Evolutionary conservation across 1,284 basidiomycete species (phyloP), one percentile per base, ranked within the genome.

Genomic region (Microbotryomycetes sp.): DNA sequence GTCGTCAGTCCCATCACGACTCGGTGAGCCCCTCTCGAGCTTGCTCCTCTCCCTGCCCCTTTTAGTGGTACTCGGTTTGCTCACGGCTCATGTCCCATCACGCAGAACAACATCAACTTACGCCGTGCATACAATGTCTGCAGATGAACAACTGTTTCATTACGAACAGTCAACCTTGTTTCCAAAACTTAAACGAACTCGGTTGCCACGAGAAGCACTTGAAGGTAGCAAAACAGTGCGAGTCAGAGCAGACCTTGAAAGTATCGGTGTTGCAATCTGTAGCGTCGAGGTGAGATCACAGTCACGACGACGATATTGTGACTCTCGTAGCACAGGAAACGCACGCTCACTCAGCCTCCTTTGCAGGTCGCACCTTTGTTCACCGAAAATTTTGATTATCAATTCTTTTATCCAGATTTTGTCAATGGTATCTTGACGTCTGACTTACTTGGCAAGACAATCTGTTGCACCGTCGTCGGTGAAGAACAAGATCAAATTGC

Each of bases 301-400:
- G 32, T 3, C 29, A n/a, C n/a, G n/a, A n/a, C n/a, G n/a, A n/a
- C n/a, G n/a, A n/a, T n/a, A n/a, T n/a, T n/a, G n/a, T n/a, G n/a
- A n/a, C n/a, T n/a, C n/a, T n/a, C n/a, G n/a, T n/a, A n/a, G n/a
- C n/a, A n/a, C n/a, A n/a, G n/a, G n/a, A n/a, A n/a, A n/a, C n/a
- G n/a, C n/a, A n/a, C n/a, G n/a, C n/a, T n/a, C n/a, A n/a, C n/a
- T n/a, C n/a, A n/a, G n/a, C n/a, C n/a, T n/a, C n/a, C n/a, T n/a
- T 46, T 57, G n/a, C 70, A 91, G 89, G 87, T 97, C 23, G 92
- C 92, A 0, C 94, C 93, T 0, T 78, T 97, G 4, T 98, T 97
- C 78, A 93, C 96, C 71, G 96, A 98, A 77, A 98, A 98, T 77
- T 99, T 99, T 75, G 96, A 98, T 77, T 98, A 96, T 74, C 86